phyloP scores from a whole-genome alignment of 305 asterid species.

The Nicotiana rustica region DNA sequence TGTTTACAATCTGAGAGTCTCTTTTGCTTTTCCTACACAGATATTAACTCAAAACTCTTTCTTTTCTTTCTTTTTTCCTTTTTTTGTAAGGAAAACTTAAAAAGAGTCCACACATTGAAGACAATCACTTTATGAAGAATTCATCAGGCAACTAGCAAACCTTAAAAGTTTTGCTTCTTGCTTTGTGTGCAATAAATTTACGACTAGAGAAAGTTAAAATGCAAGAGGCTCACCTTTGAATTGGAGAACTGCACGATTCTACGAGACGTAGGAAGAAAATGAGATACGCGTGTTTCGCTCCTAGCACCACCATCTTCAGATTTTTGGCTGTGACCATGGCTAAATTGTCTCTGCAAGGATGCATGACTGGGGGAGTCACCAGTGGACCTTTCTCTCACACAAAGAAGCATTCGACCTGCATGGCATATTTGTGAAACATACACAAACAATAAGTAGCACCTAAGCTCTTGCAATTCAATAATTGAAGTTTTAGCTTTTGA shows the following conservation, averaged over 20 bases:
- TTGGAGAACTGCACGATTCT: constrained; percentile 97
- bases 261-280: constrained; percentile 96
- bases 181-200: neutral
- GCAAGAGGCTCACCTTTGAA: constrained; percentile 68
- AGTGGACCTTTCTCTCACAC: constrained; percentile 91
- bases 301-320: constrained; percentile 83
- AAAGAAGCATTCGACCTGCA: constrained; percentile 98
- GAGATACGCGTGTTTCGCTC: constrained; percentile 88
- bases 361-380: constrained; percentile 76
- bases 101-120: neutral
- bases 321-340: constrained; percentile 90
- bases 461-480: constrained; percentile 5
- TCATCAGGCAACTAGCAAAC: constrained; percentile 24
- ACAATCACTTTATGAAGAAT: neutral
- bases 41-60: constrained; percentile 1
- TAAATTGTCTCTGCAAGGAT: constrained; percentile 92
- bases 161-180: constrained; percentile 1
- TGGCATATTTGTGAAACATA: constrained; percentile 9
- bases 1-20: neutral
- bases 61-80: neutral
- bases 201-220: neutral
- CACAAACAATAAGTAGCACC: constrained; percentile 29
- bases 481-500: constrained; percentile 14
- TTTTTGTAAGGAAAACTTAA: neutral
- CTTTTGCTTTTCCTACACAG: constrained; percentile 15